Evolutionary conservation across 2,329 filamentous ascomycete genomes (phyloP), one percentile per base, ranked within the genome.

Genomic region (Alternaria longipes): DNA sequence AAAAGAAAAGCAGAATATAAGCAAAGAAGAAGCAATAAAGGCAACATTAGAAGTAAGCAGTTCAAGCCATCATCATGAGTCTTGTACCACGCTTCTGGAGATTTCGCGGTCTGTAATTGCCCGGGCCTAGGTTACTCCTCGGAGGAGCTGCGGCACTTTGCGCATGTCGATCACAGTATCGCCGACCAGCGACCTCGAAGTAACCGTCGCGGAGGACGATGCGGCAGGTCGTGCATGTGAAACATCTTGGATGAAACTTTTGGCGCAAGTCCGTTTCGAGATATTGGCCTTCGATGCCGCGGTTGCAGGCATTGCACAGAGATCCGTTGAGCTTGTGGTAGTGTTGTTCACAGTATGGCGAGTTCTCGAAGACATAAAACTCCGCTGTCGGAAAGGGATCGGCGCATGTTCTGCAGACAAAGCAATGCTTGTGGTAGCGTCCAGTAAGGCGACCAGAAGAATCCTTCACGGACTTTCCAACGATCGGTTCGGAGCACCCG

Each of bases 341-440:
- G 79, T 98, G 93, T 51, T 90, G 89, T 68, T 93, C 90, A 79
- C 95, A 98, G 80, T 94, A 97, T 0, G 95, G 95, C 60, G 88
- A 85, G 79, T 99, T 93, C 66, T 91, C 82, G 61, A 93, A 87
- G 11, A 99, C 94, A 76, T 99, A 99, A 72, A 98, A 98, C 60
- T 95, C 93, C 1, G 92, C 87, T 0, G 93, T 97, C 20, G 89
- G 84, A 74, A 98, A 99, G 1, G 93, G 90, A 55, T 89, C 85
- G 11, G 84, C 83, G 81, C 95, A 99, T 1, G 91, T 93, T 5
- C 88, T 87, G 84, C 95, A 99, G 11, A 94, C 91, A 75, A 99
- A 98, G 68, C 94, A 99, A 5, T 90, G 87, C 78, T 96, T 97
- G 84, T 99, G 95, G 78, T 97, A 99, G 65, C 93, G 90, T 9